Evolutionary conservation across 139 green algal genomes (phyloP).

Genomic region (Tetraselmis striata): DNA sequence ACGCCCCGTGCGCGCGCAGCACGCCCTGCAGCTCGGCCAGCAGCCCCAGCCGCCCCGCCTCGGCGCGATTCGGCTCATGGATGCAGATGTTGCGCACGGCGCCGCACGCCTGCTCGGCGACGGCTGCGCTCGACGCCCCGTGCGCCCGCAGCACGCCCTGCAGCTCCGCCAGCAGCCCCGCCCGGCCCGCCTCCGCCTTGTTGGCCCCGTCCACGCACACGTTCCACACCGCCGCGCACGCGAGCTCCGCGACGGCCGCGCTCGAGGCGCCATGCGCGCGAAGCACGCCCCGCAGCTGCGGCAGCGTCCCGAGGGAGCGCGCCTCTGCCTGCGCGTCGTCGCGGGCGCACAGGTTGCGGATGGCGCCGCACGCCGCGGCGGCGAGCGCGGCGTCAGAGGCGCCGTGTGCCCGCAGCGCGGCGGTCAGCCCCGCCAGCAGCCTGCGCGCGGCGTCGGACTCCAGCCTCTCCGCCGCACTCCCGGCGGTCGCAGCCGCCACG

Average conservation of each 20-base stretch:
- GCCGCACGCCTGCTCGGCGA: not conserved
- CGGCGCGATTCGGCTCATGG: not conserved
- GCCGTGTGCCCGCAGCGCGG: not conserved
- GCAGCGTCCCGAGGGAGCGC: not conserved
- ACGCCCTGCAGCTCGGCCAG: not conserved
- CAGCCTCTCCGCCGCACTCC: no score
- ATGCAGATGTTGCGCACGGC: not conserved
- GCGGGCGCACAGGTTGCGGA: not conserved
- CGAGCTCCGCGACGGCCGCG: not conserved
- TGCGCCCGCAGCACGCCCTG: not conserved
- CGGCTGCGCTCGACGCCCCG: not conserved
- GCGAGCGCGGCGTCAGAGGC: not conserved
- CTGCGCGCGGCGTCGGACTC: not conserved
- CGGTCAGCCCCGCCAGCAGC: not conserved
- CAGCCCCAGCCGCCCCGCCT: not conserved
- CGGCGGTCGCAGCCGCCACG: no score
- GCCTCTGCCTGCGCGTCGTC: not conserved
- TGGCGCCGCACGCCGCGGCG: not conserved
- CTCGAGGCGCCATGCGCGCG: not conserved
- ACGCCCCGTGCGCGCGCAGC: not conserved
- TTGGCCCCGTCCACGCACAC: not conserved
- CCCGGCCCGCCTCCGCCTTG: not conserved
- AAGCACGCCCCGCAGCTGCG: not conserved
- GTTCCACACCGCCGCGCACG: not conserved
- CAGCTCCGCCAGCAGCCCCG: not conserved